Evolutionary conservation across 306 rosid genomes (phyloP).

Genomic region (Dryas drummondii): DNA sequence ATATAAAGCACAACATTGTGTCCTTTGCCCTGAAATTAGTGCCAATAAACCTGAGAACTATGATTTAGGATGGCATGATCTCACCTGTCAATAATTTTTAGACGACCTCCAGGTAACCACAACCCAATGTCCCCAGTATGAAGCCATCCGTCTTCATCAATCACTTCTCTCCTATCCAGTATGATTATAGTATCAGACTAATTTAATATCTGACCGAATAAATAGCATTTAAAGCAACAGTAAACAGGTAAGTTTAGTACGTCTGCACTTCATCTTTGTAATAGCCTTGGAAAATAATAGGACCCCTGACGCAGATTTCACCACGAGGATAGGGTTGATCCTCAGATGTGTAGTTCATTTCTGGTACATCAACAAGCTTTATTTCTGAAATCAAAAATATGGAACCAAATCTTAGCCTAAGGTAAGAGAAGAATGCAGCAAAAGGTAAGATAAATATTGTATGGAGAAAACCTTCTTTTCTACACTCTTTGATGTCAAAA

Average conservation of each 20-base stretch:
- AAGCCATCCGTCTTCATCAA: slow-evolving; percentile 95
- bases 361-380: slow-evolving; percentile 96
- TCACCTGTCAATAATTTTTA: slow-evolving; percentile 96
- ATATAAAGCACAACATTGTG: slow-evolving; percentile 3
- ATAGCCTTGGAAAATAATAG: slow-evolving; percentile 79
- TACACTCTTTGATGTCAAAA: slow-evolving; percentile 16
- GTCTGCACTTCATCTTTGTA: slow-evolving; percentile 91
- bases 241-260: slow-evolving; percentile 47
- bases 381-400: slow-evolving; percentile 60
- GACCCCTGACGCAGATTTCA: slow-evolving; percentile 99
- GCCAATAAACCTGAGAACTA: not conserved
- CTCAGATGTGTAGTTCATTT: slow-evolving; percentile 88
- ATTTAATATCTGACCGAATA: slow-evolving; percentile 16
- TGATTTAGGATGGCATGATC: slow-evolving; percentile 7
- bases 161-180: slow-evolving; percentile 79
- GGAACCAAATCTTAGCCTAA: slow-evolving; percentile 26
- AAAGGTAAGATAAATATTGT: slow-evolving; percentile 7
- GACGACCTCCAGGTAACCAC: slow-evolving; percentile 90
- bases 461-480: slow-evolving; percentile 19
- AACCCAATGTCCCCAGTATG: slow-evolving; percentile 93
- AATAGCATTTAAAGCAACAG: slow-evolving; percentile 25
- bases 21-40: not conserved
- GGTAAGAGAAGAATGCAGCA: slow-evolving; percentile 12
- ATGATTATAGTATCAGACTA: slow-evolving; percentile 26
- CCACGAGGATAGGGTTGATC: slow-evolving; percentile 96